Base-by-base conservation (phyloP, 2,329 filamentous ascomycete species). In the Exserohilum turcica region DNA sequence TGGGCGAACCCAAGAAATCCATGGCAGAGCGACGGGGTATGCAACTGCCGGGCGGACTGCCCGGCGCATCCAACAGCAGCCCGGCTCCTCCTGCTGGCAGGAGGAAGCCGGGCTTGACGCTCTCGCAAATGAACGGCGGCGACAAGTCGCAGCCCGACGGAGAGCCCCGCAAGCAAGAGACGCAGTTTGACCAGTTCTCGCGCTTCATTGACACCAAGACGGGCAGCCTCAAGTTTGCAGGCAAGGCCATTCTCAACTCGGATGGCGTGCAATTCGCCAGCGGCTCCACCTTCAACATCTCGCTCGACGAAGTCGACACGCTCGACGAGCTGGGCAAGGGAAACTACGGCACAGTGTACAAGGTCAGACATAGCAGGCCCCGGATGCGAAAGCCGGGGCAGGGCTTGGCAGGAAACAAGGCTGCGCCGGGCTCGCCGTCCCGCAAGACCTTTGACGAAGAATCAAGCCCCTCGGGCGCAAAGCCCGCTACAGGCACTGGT, bases 281-380 rank as follows among this genome's bases (percentile, higher is more conserved):
- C 52, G 94, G 94, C 2, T 89, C 88, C 48, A 91, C 87, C 15
- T 97, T 99, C 76, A 91, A 84, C 68, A 97, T 99, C 69, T 97
- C 93, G 3, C 81, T 99, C 36, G 93, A 99, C 69, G 93, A 99
- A 74, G 90, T 99, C 5, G 91, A 97, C 66, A 93, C 91, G 1
- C 73, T 97, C 52, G 91, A 93, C 57, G 94, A 99, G 78, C 79
- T 99, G 10, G 94, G 94, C 40, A 99, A 97, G 76, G 94, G 94
- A 35, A 99, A 99, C 73, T 99, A 99, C 67, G 94, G 94, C 55
- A 97, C 93, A 1, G 94, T 99, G 3, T 97, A 96, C 82, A 97
- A 94, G 75, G 94, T 97, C 52, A 86, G 88, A 65, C 94, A 99
- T 76, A 86, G 89, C 51, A 87, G 91, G 67, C 85, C 85, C 6